Percentiles rank a stretch among this genome's conserved stretches.
Evolutionary conservation across 1,284 basidiomycete species (phyloP).

Genomic region (Irpex sp.): DNA sequence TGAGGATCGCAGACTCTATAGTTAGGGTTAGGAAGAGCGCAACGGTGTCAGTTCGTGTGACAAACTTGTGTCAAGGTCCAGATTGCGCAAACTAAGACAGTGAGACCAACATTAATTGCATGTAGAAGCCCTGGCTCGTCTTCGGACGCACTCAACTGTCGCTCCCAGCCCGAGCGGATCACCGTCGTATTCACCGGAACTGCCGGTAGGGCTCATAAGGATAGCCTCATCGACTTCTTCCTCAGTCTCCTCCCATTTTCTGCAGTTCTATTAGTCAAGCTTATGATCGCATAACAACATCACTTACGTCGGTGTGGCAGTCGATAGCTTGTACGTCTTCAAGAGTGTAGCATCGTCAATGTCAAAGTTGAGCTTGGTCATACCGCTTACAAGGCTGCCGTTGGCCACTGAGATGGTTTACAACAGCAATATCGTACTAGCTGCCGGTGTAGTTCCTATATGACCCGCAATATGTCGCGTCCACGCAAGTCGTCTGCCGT

Average conservation of each 20-base stretch:
- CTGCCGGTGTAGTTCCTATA: neutral
- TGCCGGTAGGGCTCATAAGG: slow-evolving; percentile 50
- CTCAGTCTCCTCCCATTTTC: slow-evolving; percentile 80
- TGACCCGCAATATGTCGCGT: neutral
- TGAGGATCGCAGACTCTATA: slow-evolving; percentile 74
- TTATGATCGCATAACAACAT: neutral
- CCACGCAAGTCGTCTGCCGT: neutral
- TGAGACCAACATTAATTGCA: slow-evolving; percentile 5
- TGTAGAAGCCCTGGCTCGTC: slow-evolving; percentile 2
- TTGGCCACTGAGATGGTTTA: neutral
- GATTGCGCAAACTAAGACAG: slow-evolving; percentile 49
- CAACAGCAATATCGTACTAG: neutral
- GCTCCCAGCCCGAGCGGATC: slow-evolving; percentile 70
- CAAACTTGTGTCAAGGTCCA: slow-evolving; percentile 73
- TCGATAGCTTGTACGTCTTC: slow-evolving; percentile 71
- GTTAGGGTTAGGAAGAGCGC: neutral
- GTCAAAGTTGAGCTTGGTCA: slow-evolving; percentile 52
- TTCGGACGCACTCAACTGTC: slow-evolving; percentile 52
- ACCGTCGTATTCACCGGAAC: slow-evolving; percentile 49
- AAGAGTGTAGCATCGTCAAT: slow-evolving; percentile 72
- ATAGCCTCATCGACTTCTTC: slow-evolving; percentile 71
- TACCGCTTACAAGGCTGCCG: neutral
- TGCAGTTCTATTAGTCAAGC: slow-evolving; percentile 22
- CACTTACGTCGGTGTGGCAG: slow-evolving; percentile 55
- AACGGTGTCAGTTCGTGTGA: slow-evolving; percentile 6